These are phyloP conservation scores for Vicia villosa DNA, from an alignment of 306 rosid species.

Conservation along the genomic window DNA sequence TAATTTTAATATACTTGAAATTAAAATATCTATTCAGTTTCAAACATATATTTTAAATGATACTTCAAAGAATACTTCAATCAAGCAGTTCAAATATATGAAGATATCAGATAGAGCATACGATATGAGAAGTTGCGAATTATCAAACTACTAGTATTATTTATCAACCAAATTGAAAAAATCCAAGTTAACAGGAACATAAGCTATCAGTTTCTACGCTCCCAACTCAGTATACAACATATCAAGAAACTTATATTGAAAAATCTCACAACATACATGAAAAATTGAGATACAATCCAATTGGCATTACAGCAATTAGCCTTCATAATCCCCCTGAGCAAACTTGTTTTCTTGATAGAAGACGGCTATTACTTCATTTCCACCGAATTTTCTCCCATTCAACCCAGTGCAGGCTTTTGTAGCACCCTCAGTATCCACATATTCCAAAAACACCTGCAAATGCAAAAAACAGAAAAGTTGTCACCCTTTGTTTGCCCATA, in stretches of 20 bases:
- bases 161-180: not conserved
- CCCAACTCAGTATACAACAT: not conserved
- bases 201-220: not conserved
- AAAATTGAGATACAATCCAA: slow-evolving; percentile 17
- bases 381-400: slow-evolving; percentile 91
- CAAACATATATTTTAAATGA: too few species aligned
- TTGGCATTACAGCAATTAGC: slow-evolving; percentile 34
- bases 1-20: too few species aligned
- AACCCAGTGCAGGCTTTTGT: slow-evolving; percentile 82
- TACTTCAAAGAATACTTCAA: not conserved
- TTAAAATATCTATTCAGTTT: too few species aligned
- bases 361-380: slow-evolving; percentile 81
- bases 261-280: not conserved
- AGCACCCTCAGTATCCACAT: slow-evolving; percentile 78
- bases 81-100: not conserved
- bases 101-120: not conserved
- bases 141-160: not conserved
- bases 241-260: not conserved
- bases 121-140: not conserved
- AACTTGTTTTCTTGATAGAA: slow-evolving; percentile 81
- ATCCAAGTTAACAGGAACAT: not conserved
- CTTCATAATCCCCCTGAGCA: slow-evolving; percentile 85
- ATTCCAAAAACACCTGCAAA: slow-evolving; percentile 88
- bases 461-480: not conserved
- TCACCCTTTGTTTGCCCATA: not conserved